These are phyloP conservation scores for Fusarium sp. DNA, from an alignment of 2,329 filamentous ascomycete species.

Conservation along the genomic window DNA sequence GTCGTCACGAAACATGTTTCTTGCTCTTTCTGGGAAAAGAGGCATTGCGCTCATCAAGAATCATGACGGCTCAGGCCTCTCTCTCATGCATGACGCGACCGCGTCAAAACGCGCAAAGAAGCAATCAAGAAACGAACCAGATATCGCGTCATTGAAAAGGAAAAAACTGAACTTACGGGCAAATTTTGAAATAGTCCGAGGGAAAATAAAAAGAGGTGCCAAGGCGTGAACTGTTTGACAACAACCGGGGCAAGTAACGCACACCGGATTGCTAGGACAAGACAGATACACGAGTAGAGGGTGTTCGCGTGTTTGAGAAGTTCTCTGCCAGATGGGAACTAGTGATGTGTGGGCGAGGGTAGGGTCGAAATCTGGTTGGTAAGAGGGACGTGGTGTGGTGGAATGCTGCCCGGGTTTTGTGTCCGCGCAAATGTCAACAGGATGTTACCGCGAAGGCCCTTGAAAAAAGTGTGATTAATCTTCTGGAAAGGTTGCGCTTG, in stretches of 20 bases:
- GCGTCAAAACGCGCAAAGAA: slow-evolving; percentile 26
- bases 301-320: slow-evolving; percentile 41
- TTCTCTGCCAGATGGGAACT: slow-evolving; percentile 31
- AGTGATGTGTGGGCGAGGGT: slow-evolving; percentile 28
- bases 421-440: slow-evolving; percentile 32
- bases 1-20: slow-evolving; percentile 1
- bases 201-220: slow-evolving; percentile 26
- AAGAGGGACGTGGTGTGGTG: slow-evolving; percentile 25
- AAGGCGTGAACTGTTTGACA: slow-evolving; percentile 24
- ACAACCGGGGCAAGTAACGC: slow-evolving; percentile 39
- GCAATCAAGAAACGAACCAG: slow-evolving; percentile 20
- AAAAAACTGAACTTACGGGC: slow-evolving; percentile 49
- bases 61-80: neutral
- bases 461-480: neutral
- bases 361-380: slow-evolving; percentile 33
- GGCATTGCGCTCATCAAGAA: neutral
- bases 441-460: slow-evolving; percentile 7
- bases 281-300: slow-evolving; percentile 41
- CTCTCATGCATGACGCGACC: neutral
- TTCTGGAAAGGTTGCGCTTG: neutral
- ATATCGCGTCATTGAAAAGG: slow-evolving; percentile 20
- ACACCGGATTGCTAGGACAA: slow-evolving; percentile 38
- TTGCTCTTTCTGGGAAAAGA: neutral
- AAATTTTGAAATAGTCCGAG: slow-evolving; percentile 43
- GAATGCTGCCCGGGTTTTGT: slow-evolving; percentile 19